Evolutionary conservation across 768 basidiomycete genomes (phyloP), one percentile per base, ranked within the genome.

Genomic region (Tulasnella calospora): DNA sequence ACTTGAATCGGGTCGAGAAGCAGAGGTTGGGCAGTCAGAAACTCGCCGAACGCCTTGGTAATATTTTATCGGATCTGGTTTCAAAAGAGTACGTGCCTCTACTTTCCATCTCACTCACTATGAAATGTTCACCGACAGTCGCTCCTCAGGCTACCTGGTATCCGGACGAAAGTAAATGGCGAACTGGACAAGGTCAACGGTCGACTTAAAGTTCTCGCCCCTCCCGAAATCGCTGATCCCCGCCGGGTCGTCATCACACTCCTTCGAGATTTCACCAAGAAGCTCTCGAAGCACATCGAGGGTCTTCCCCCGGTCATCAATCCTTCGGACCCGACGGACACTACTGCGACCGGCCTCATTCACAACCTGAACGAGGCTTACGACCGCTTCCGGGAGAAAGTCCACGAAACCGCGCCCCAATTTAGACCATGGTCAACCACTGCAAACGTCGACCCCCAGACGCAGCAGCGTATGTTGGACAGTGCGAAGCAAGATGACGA

Each of bases 41-140:
- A 71, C 84, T 93, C 0, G 88, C 89, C 0, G 87, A 88, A 36
- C 85, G 88, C 7, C 83, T 94, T 51, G 92, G 92, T 77, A 79
- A 83, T 0, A 87, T 92, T 9, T 82, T 94, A 0, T 91, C 91
- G 0, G 88, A 90, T 36, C 83, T 92, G 90, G 90, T 89, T 84
- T 81, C 75, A 15, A 9, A 76, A 61, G 57, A 76, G 75, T 76
- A 40, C 17, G 75, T 61, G n/a, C 41, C 12, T 76, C 3, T 0
- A 36, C n/a, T 4, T 47, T 46, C 36, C 44, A 44, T 15, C 17
- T 35, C 12, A 41, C 21, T n/a, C 30, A 27, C 12, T 57, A 17
- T 33, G 15, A 35, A 23, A 7, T 33, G 9, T 27, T 70, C 36
- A 12, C 9, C n/a, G 9, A 27, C 27, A 17, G 6, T 38, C 19